Base-by-base conservation (phyloP, 176 grass and related monocot species). In the Carex littledalei region DNA sequence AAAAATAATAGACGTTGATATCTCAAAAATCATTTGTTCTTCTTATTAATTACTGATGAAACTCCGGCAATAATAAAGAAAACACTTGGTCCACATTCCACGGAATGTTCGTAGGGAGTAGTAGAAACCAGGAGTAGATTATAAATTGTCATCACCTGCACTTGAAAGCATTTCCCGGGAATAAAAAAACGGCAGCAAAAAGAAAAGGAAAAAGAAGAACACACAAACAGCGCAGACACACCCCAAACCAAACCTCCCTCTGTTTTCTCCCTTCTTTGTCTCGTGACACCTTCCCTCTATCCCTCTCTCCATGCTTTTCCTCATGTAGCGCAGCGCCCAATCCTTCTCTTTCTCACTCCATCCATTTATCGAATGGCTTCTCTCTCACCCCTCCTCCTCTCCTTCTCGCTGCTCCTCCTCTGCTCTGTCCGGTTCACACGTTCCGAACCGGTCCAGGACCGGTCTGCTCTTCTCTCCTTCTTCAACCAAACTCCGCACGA, bases 391-490 rank as follows among this genome's bases (percentile, higher is more conserved):
- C 29, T 71, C 32, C 20, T 86, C 67, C 6, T 72, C 63, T 21
- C 49, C 47, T 16, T 81, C 85, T 43, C 61, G 6, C n/a, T 87
- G 17, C 2, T 66, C 17, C 53, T 87, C 20, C 20, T 81, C 10
- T 49, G 1, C 4, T 53, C 71, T 2, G 71, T 64, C 0, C 77
- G 12, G 52, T 59, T 85, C 16, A 41, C 66, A 6, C n/a, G 11
- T 16, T 80, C 88, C 1, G 92, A 94, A 49, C 92, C 88, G 54
- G 69, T 84, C 15, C 75, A 74, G 47, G 85, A 97, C 80, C 71
- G 68, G 12, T 6, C 49, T 3, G 87, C 92, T 24, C 88, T 97
- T 4, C 92, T 66, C 14, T 58, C 60, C 41, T 97, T 97, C 94
- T 84, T 92, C 31, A 50, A 59, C 41, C 69, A 63, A 14, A 79